These are phyloP conservation scores for Leccinum incarnatum DNA, from an alignment of 768 basidiomycete genomes.

Conservation along the genomic window DNA sequence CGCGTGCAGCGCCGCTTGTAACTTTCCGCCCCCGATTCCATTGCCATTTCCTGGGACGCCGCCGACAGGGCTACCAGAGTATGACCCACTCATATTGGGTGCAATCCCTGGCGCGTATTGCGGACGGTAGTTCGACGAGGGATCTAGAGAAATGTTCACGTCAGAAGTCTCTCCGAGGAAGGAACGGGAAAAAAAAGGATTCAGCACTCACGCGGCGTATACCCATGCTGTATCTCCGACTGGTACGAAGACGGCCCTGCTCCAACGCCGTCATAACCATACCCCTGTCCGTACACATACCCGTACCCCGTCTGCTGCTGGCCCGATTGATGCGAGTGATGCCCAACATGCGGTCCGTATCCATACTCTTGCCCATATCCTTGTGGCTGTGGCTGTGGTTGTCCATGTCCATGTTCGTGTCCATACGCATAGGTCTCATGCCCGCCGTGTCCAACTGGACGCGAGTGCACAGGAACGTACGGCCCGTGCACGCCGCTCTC, in stretches of 20 bases:
- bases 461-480: slow-evolving; percentile 7
- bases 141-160: neutral
- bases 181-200: neutral
- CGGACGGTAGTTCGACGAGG: slow-evolving; percentile 8
- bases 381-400: neutral
- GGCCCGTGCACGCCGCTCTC: neutral
- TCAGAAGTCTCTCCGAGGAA: neutral
- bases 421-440: neutral
- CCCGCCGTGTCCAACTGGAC: slow-evolving; percentile 1
- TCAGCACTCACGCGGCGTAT: slow-evolving; percentile 36
- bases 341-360: neutral
- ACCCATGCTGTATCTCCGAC: slow-evolving; percentile 7
- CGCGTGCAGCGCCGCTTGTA: slow-evolving; percentile 41
- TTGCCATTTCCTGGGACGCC: neutral
- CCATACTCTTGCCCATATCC: neutral
- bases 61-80: neutral
- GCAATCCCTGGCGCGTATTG: neutral
- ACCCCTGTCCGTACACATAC: neutral
- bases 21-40: neutral
- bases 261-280: neutral
- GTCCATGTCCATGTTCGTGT: neutral
- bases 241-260: neutral
- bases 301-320: neutral
- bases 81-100: neutral
- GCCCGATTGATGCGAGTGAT: neutral